phyloP scores from a whole-genome alignment of 495 filamentous ascomycete species.

The Aspergillus ostianus region DNA sequence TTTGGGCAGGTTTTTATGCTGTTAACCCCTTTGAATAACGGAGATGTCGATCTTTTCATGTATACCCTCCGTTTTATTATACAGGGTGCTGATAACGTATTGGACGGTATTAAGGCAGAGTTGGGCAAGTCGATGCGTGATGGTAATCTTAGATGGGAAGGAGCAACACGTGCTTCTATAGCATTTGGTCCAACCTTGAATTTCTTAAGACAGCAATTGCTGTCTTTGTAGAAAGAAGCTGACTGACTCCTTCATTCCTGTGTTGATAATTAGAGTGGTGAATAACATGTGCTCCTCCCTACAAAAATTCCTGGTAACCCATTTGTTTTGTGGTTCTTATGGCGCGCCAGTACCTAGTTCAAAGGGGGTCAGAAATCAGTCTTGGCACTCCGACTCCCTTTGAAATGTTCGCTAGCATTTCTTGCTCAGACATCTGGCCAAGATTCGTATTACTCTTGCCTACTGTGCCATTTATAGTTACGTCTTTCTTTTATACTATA shows the following conservation, averaged over 20 bases:
- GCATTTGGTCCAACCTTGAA: background rate
- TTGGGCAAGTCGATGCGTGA: background rate
- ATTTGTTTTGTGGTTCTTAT: too few species aligned
- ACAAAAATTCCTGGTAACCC: too few species aligned
- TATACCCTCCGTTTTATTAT: background rate
- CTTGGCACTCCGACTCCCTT: too few species aligned
- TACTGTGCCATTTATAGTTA: too few species aligned
- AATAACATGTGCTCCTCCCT: too few species aligned
- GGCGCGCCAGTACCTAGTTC: too few species aligned
- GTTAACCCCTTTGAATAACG: background rate
- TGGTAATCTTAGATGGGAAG: background rate
- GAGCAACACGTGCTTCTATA: background rate
- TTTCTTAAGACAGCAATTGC: background rate
- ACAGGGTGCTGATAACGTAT: background rate
- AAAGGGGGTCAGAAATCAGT: too few species aligned
- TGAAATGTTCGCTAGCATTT: too few species aligned
- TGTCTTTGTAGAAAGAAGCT: background rate
- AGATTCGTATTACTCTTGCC: too few species aligned
- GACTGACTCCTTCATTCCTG: background rate
- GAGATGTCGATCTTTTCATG: background rate
- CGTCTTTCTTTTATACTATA: too few species aligned
- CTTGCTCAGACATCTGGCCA: too few species aligned
- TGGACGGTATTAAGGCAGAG: background rate
- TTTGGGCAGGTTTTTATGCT: background rate
- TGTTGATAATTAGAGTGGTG: too few species aligned